Conservation (phyloP, 805 yeast genomes). For the Candida pini region DNA sequence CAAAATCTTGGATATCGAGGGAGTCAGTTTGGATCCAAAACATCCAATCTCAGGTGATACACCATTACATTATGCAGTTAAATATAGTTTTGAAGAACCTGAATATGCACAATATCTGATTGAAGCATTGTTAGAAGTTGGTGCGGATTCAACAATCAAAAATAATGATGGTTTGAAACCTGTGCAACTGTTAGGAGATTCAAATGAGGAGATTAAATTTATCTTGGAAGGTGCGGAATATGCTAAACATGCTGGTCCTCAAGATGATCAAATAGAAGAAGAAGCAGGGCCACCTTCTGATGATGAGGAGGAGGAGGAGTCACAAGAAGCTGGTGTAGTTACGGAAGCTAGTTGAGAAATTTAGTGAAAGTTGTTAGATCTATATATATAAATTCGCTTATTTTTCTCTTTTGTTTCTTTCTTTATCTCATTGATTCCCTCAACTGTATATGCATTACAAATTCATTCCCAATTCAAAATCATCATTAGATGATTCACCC, state of each 20-base stretch:
- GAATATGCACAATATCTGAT: constrained; percentile 77
- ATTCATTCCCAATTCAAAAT: constrained; percentile 4
- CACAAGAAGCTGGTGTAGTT: too few relatives aligned
- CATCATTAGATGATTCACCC: constrained; percentile 6
- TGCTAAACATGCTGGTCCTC: constrained; percentile 40
- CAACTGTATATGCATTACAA: too few relatives aligned
- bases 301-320: constrained; percentile 12
- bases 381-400: too few relatives aligned
- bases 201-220: constrained; percentile 51
- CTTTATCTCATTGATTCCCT: constrained; percentile 3
- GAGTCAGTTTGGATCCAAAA: constrained; percentile 81
- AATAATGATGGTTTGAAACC: constrained; percentile 70
- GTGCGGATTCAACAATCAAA: constrained; percentile 67
- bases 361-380: too few relatives aligned
- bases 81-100: constrained; percentile 70
- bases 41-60: constrained; percentile 74
- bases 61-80: constrained; percentile 83
- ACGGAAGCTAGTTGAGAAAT: too few relatives aligned
- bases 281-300: constrained; percentile 29
- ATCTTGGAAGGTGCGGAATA: constrained; percentile 79
- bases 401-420: background rate
- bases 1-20: constrained; percentile 75
- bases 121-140: constrained; percentile 84
- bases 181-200: constrained; percentile 52
- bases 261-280: constrained; percentile 29